Evolutionary conservation across 1,284 basidiomycete species (phyloP).

Genomic region (Trichosporon inkin): DNA sequence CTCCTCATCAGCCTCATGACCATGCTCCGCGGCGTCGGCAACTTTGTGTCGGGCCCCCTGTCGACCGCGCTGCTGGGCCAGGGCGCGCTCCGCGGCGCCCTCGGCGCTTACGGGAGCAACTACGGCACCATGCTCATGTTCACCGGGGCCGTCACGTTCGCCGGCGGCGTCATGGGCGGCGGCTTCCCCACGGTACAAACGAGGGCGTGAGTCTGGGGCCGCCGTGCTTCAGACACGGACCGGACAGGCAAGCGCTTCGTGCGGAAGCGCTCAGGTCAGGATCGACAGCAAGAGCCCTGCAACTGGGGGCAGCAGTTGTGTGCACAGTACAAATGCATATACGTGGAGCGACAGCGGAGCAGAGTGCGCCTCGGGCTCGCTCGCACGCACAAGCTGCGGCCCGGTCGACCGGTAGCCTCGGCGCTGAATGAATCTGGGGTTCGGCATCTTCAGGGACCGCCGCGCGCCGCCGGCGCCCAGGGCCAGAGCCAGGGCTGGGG

Average conservation of each 20-base stretch:
- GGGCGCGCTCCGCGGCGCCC: slow-evolving; percentile 26
- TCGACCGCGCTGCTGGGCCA: slow-evolving; percentile 33
- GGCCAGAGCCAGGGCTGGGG: too few relatives aligned
- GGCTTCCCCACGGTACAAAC: slow-evolving; percentile 17
- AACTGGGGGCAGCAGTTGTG: too few relatives aligned
- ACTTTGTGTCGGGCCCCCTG: slow-evolving; percentile 43
- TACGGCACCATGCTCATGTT: slow-evolving; percentile 24
- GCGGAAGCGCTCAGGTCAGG: too few relatives aligned
- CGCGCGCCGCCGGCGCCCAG: too few relatives aligned
- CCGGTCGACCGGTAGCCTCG: too few relatives aligned
- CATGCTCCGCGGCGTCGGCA: slow-evolving; percentile 43
- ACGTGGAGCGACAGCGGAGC: not conserved
- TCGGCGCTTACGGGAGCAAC: slow-evolving; percentile 43
- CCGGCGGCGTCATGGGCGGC: slow-evolving; percentile 21
- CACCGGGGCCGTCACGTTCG: slow-evolving; percentile 28
- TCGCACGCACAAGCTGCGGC: too few relatives aligned
- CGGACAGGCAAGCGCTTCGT: too few relatives aligned
- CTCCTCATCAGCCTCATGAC: slow-evolving; percentile 43
- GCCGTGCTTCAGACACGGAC: too few relatives aligned
- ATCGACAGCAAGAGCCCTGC: too few relatives aligned
- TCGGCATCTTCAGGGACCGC: too few relatives aligned
- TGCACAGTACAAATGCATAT: not conserved
- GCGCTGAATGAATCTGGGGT: too few relatives aligned
- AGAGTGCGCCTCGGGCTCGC: not conserved
- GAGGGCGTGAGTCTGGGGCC: too few relatives aligned